A percentile compares a stretch with the other conserved stretches of the same genome.
These are phyloP conservation scores for Trifolium pratense DNA, from an alignment of 306 rosid genomes.

Conservation along the genomic window DNA sequence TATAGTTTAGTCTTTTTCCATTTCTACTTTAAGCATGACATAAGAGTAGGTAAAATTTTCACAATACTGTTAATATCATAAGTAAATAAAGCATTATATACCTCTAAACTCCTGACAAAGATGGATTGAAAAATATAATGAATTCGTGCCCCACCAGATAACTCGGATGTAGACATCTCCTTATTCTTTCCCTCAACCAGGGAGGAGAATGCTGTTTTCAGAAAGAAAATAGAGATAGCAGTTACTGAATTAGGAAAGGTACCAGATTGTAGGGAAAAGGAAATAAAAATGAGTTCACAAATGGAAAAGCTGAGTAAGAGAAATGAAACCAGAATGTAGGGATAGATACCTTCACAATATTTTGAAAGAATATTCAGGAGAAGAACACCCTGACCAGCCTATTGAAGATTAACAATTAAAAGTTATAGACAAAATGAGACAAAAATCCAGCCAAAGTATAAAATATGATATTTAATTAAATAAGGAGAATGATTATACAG, in stretches of 20 bases:
- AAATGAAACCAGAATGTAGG: conserved; percentile 3
- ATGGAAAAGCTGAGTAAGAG: conserved; percentile 25
- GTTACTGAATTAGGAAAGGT: conserved; percentile 28
- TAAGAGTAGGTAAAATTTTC: conserved; percentile 7
- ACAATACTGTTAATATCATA: background rate
- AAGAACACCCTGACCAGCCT: conserved; percentile 99
- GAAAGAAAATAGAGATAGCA: conserved; percentile 31
- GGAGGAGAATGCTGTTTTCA: conserved; percentile 85
- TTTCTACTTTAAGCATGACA: conserved; percentile 19
- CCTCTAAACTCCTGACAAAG: conserved; percentile 96
- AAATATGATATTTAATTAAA: conserved; percentile 24
- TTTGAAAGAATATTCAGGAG: conserved; percentile 94
- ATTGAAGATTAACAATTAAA: conserved; percentile 32
- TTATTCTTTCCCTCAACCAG: conserved; percentile 97
- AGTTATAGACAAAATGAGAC: conserved; percentile 20
- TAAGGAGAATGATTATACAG: conserved; percentile 1
- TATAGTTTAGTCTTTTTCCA: conserved; percentile 1
- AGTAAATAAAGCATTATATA: conserved; percentile 41
- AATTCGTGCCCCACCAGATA: conserved; percentile 95
- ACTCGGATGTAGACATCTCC: conserved; percentile 94
- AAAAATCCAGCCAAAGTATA: conserved; percentile 22
- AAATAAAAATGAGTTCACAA: conserved; percentile 25
- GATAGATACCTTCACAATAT: conserved; percentile 80
- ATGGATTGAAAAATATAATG: conserved; percentile 93
- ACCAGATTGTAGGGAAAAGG: background rate